These are phyloP conservation scores for Poa annua DNA, from an alignment of 176 grass and related monocot genomes.

Conservation along the genomic window DNA sequence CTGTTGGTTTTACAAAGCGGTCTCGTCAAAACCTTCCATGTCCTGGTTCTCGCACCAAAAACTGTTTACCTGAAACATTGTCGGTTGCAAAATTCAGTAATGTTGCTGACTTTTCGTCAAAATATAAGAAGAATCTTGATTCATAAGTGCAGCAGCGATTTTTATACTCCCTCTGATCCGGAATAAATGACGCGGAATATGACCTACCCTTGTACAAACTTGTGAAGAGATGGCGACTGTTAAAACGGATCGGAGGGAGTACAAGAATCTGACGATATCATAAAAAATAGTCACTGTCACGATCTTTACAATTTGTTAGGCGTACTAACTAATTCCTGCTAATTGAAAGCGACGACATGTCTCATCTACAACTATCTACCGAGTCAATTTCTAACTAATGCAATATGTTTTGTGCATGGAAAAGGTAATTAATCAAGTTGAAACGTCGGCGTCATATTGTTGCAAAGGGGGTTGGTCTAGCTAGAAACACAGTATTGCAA, in stretches of 20 bases:
- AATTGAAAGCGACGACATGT: background rate
- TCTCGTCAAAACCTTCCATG: background rate
- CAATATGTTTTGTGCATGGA: background rate
- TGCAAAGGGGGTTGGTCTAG: background rate
- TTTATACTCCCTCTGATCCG: no score
- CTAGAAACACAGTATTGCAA: background rate
- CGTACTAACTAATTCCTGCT: background rate
- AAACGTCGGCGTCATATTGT: constrained; percentile 14
- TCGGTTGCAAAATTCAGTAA: no score
- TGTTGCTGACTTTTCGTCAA: no score
- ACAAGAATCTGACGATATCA: background rate
- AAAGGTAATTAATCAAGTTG: background rate
- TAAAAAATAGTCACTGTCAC: background rate
- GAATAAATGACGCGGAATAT: no score
- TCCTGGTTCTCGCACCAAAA: background rate
- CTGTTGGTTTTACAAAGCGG: no score
- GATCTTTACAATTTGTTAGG: background rate
- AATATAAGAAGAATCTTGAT: background rate
- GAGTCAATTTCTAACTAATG: background rate
- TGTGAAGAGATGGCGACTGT: no score
- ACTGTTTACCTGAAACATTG: background rate
- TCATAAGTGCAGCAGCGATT: background rate
- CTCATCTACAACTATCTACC: background rate
- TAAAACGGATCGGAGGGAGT: no score
- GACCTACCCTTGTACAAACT: no score